Base-by-base conservation (phyloP, 805 yeast genomes). In the Grigorovia humatica region DNA sequence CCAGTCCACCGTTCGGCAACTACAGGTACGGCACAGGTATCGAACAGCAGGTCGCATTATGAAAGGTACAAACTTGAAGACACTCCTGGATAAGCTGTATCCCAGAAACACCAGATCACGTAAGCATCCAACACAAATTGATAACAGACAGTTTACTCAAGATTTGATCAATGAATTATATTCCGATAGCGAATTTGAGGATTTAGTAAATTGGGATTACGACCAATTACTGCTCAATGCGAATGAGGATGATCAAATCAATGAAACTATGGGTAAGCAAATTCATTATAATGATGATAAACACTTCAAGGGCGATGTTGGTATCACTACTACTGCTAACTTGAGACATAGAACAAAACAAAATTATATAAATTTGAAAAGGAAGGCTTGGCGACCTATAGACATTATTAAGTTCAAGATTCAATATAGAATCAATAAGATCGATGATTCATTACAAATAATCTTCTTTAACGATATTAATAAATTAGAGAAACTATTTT, bases 401-500 rank as follows among this genome's bases (percentile, higher is more conserved):
- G 62, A 57, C 19, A 62, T 61, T 32, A 55, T 60, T 51, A 62
- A 59, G 45, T 44, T 44, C 17, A 58, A 57, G 45, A 54, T 63
- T 5, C 42, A 56, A 9, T 50, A 50, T 11, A 55, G 63, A 41
- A 54, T 64, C 12, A 65, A 59, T 51, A 51, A 59, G 9, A 49
- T 64, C 11, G 69, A 65, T 51, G 49, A 49, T 38, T 62, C 67
- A 4, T 50, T 65, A 32, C 60, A 64, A 47, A 48, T 60, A 8
- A 52, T 77, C 59, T 64, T 66, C 51, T 63, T 66, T 48, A 61
- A 62, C 27, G 57, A 70, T 44, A 75, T 77, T 30, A 74, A 82
- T 0, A 74, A 67, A 30, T 75, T 85, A 8, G 96, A 91, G 62
- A 91, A 91, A 65, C 58, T 82, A 23, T 88, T 88, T 63, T 93